Percentiles rank a stretch among this genome's conserved stretches.
These are phyloP conservation scores for Tilletia indica DNA, from an alignment of 1,284 basidiomycete genomes.

Conservation along the genomic window DNA sequence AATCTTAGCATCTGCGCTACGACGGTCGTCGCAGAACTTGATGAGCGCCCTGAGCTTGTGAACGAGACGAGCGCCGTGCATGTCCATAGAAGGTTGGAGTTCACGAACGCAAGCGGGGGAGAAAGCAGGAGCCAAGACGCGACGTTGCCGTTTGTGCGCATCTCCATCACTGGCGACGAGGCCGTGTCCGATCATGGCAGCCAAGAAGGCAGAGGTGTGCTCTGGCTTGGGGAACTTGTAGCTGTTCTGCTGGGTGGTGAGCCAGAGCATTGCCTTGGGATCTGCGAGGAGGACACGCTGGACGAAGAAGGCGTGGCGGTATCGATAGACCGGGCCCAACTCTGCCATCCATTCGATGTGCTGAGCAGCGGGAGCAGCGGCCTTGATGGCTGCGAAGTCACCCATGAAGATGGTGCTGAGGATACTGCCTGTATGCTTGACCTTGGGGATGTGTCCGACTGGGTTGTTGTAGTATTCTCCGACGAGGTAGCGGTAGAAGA, in stretches of 20 bases:
- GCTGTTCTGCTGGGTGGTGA: conserved; percentile 28
- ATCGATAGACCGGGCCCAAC: conserved; percentile 17
- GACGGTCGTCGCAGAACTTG: conserved; percentile 18
- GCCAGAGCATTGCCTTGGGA: conserved; percentile 41
- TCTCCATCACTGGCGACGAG: conserved; percentile 46
- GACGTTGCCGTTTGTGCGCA: conserved; percentile 43
- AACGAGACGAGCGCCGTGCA: conserved; percentile 29
- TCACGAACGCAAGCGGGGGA: conserved; percentile 38
- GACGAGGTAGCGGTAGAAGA: conserved; percentile 18
- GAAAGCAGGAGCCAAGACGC: conserved; percentile 50
- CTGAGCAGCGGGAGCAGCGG: conserved; percentile 7
- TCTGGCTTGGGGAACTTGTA: conserved; percentile 50
- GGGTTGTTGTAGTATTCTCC: conserved; percentile 18
- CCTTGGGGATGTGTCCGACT: conserved; percentile 17
- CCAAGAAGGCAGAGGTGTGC: conserved; percentile 29
- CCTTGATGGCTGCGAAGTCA: conserved; percentile 19
- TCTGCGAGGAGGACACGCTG: conserved; percentile 46
- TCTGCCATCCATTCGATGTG: conserved; percentile 17
- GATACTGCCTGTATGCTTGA: conserved; percentile 7
- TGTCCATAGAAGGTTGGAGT: conserved; percentile 40
- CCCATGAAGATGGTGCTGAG: conserved; percentile 20
- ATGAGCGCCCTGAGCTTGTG: conserved; percentile 31
- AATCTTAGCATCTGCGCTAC: not conserved
- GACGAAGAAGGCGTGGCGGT: conserved; percentile 44
- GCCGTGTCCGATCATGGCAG: conserved; percentile 47